These are phyloP conservation scores for Cyclocybe cylindracea DNA, from an alignment of 768 basidiomycete genomes.

Conservation along the genomic window DNA sequence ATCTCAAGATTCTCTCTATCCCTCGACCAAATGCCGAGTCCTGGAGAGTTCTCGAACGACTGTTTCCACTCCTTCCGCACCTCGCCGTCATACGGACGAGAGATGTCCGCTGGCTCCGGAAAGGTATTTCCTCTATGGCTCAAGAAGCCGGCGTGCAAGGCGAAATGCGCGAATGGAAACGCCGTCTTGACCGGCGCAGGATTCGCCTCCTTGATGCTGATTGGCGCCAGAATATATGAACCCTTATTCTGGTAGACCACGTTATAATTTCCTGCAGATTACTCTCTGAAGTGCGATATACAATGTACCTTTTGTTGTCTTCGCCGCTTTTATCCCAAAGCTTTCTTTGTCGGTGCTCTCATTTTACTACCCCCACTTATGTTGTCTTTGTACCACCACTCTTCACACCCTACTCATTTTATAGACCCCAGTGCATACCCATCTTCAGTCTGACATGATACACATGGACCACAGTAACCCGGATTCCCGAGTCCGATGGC, in stretches of 20 bases:
- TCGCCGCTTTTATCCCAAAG: background rate
- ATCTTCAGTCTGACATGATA: no score
- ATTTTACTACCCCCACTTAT: background rate
- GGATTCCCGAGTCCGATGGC: no score
- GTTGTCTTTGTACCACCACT: background rate
- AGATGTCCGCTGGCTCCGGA: slow-evolving; percentile 73
- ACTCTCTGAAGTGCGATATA: background rate
- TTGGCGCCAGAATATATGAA: slow-evolving; percentile 54
- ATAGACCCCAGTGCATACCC: no score
- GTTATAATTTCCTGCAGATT: background rate
- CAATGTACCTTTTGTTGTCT: background rate
- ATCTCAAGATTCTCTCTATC: slow-evolving; percentile 68
- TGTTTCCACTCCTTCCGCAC: slow-evolving; percentile 57
- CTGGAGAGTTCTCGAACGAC: slow-evolving; percentile 52
- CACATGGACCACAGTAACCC: no score
- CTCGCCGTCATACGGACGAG: slow-evolving; percentile 59
- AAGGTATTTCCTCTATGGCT: slow-evolving; percentile 64
- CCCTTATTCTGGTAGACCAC: background rate
- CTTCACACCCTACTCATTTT: background rate
- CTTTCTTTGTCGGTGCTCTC: background rate
- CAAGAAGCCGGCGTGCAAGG: slow-evolving; percentile 79
- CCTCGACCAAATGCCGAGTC: slow-evolving; percentile 70
- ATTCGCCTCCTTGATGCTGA: slow-evolving; percentile 71
- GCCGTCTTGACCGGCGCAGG: slow-evolving; percentile 55
- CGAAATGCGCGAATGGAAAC: slow-evolving; percentile 75